A percentile compares a stretch with the other conserved stretches of the same genome.
phyloP scores from a whole-genome alignment of 352 stramenopile species.

The Pythium rishiriense region DNA sequence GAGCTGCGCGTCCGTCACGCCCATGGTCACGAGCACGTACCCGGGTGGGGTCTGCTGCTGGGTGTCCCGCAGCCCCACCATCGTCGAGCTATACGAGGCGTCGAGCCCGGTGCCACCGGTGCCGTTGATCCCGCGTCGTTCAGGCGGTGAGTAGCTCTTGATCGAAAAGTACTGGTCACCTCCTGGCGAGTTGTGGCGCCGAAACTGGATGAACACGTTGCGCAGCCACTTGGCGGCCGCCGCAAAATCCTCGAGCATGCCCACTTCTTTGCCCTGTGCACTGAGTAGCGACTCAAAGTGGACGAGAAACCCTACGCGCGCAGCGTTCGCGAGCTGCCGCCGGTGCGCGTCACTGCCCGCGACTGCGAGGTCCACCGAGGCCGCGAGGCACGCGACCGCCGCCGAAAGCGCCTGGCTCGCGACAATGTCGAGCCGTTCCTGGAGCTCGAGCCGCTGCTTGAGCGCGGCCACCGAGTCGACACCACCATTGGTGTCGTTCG shows the following conservation, averaged over 20 bases:
- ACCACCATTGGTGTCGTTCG: conserved; percentile 17
- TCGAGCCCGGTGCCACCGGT: conserved; percentile 24
- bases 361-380: conserved; percentile 63
- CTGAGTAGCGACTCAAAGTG: conserved; percentile 86
- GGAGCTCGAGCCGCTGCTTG: conserved; percentile 65
- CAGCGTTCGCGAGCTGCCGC: conserved; percentile 54
- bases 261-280: conserved; percentile 94
- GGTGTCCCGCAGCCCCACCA: no score
- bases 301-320: conserved; percentile 65
- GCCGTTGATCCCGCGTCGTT: conserved; percentile 22
- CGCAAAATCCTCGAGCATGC: conserved; percentile 93
- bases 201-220: conserved; percentile 79
- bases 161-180: conserved; percentile 52
- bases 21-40: conserved; percentile 69
- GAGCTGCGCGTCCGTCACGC: conserved; percentile 53
- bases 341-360: conserved; percentile 59
- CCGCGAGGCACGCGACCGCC: conserved; percentile 60
- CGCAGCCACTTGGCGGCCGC: conserved; percentile 80
- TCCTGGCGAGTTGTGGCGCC: conserved; percentile 35
- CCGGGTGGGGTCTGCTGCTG: not conserved
- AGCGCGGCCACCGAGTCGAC: conserved; percentile 56
- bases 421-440: conserved; percentile 72
- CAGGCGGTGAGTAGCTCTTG: conserved; percentile 55
- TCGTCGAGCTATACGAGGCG: conserved; percentile 1
- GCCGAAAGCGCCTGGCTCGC: conserved; percentile 76